phyloP scores from a whole-genome alignment of 2,329 filamentous ascomycete genomes.

The Trichoderma sp. region DNA sequence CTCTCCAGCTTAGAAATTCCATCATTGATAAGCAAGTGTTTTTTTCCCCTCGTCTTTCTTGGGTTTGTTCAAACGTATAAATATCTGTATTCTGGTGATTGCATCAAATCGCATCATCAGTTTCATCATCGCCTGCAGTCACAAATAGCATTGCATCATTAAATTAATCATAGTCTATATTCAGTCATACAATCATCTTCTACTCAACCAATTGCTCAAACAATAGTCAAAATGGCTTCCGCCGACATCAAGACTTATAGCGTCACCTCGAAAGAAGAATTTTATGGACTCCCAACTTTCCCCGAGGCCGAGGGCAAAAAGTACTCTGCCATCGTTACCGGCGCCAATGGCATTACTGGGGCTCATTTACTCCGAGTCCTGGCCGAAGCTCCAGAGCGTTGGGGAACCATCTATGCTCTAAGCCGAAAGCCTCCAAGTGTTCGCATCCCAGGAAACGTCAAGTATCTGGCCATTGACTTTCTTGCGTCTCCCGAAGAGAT shows the following conservation, averaged over 20 bases:
- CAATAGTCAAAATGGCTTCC: not conserved
- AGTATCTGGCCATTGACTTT: slow-evolving; percentile 10
- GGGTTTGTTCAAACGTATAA: not conserved
- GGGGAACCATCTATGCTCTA: slow-evolving; percentile 18
- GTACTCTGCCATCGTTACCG: slow-evolving; percentile 20
- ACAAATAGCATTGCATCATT: not conserved
- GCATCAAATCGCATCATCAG: not conserved
- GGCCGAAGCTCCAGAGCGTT: slow-evolving; percentile 5
- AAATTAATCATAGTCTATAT: not conserved
- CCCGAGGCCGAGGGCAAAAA: not conserved
- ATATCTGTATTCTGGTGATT: not conserved
- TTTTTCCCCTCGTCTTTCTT: not conserved
- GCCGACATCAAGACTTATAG: not conserved
- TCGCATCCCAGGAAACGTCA: not conserved
- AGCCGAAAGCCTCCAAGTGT: not conserved
- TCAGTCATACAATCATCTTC: not conserved
- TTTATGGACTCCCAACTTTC: slow-evolving; percentile 11
- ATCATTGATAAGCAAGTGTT: not conserved
- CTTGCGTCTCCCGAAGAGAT: not conserved
- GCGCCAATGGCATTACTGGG: slow-evolving; percentile 21
- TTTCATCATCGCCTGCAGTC: not conserved
- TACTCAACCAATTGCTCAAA: not conserved
- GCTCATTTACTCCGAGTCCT: slow-evolving; percentile 11
- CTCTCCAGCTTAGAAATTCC: not conserved
- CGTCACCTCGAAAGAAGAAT: not conserved